phyloP scores from a whole-genome alignment of 169 alveolate species.

The Eimeria maxima region DNA sequence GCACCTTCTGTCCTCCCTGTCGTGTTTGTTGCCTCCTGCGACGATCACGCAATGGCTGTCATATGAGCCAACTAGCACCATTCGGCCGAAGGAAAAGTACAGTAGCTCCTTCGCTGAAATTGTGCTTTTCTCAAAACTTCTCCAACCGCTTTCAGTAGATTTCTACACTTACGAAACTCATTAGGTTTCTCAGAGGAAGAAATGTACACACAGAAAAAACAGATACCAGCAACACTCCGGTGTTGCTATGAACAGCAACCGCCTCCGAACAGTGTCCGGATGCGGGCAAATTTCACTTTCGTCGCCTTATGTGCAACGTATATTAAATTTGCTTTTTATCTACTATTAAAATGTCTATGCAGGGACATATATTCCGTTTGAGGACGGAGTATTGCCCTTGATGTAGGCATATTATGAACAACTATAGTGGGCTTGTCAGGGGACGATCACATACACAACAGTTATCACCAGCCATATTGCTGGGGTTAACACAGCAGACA shows the following conservation, averaged over 20 bases:
- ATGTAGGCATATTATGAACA: no score
- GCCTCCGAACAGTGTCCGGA: no score
- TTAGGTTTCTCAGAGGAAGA: neutral
- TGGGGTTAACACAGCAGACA: neutral
- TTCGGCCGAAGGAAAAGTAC: neutral
- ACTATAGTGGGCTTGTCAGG: no score
- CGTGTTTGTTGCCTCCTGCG: neutral
- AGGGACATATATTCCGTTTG: no score
- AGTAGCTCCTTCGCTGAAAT: neutral
- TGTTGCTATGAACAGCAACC: neutral
- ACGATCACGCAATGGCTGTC: neutral
- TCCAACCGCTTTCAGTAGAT: neutral
- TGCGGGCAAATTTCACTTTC: no score
- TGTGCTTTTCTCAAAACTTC: neutral
- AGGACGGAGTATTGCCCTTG: no score
- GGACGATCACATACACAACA: no score
- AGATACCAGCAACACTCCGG: neutral
- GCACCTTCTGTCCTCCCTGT: neutral
- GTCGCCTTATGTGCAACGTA: no score
- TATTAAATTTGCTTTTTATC: no score
- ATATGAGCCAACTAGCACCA: neutral
- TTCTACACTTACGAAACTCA: neutral
- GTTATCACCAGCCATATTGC: neutral
- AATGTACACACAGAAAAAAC: neutral
- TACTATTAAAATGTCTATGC: no score